These are phyloP conservation scores for Acanthamoeba triangularis DNA, from an alignment of 208 protist species.

Conservation along the genomic window DNA sequence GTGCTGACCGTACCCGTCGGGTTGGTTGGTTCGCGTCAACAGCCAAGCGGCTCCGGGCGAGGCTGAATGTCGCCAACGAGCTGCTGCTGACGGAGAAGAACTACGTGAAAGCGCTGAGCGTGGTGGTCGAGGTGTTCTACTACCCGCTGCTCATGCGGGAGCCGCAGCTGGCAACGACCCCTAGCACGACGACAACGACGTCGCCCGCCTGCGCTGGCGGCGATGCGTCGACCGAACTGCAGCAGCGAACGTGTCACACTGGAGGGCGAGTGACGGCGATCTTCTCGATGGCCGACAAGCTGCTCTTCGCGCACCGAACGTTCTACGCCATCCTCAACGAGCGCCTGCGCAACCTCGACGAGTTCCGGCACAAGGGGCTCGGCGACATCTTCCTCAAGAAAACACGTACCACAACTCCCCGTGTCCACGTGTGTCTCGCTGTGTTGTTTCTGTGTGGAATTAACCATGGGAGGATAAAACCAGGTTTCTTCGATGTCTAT, in stretches of 20 bases:
- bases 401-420: not conserved
- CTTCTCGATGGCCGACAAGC: too few relatives aligned
- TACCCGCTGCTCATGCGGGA: not conserved
- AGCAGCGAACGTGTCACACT: too few relatives aligned
- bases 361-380: not conserved
- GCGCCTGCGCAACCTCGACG: not conserved
- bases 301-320: too few relatives aligned
- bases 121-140: not conserved
- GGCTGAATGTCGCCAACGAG: slow-evolving; percentile 30
- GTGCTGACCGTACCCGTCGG: too few relatives aligned
- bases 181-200: not conserved
- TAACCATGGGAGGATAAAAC: not conserved
- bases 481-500: slow-evolving; percentile 6
- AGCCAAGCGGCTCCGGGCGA: not conserved
- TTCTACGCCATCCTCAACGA: too few relatives aligned
- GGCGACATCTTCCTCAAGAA: slow-evolving; percentile 32
- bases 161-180: too few relatives aligned
- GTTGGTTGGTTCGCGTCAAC: too few relatives aligned
- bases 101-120: slow-evolving; percentile 19
- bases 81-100: slow-evolving; percentile 28
- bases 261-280: too few relatives aligned
- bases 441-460: not conserved
- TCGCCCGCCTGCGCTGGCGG: too few relatives aligned
- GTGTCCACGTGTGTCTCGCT: too few relatives aligned
- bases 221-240: too few relatives aligned